A percentile compares a stretch with the other conserved stretches of the same genome.
phyloP scores from a whole-genome alignment of 768 basidiomycete species.

The Kwoniella bestiolae region DNA sequence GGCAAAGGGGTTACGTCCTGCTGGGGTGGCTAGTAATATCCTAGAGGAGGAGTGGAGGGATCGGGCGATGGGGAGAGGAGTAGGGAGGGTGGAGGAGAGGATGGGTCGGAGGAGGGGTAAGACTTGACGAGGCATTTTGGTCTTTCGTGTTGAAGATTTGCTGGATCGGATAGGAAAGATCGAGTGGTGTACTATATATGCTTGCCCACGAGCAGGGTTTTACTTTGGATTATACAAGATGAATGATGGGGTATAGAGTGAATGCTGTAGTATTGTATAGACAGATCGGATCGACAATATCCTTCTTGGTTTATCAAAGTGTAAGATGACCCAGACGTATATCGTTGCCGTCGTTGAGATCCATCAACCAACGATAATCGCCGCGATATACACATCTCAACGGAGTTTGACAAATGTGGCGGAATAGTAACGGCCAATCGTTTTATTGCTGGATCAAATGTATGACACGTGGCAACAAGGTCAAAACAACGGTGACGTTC shows the following conservation, averaged over 20 bases:
- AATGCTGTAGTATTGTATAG: neutral
- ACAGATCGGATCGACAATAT: neutral
- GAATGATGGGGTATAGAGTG: neutral
- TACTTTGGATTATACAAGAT: neutral
- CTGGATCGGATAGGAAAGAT: neutral
- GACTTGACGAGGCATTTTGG: constrained; percentile 19
- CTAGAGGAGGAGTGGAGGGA: constrained; percentile 33
- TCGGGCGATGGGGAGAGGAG: constrained; percentile 15
- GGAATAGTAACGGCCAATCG: constrained; percentile 8
- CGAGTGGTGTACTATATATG: neutral
- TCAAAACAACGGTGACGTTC: neutral
- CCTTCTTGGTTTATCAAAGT: neutral
- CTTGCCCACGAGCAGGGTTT: neutral
- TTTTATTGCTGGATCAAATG: constrained; percentile 3
- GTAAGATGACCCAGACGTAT: neutral
- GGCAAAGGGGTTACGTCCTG: constrained; percentile 22
- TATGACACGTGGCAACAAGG: neutral
- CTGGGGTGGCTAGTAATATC: constrained; percentile 37
- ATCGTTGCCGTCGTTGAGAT: neutral
- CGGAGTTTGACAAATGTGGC: constrained; percentile 26
- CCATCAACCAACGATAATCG: constrained; percentile 2
- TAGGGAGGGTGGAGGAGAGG: constrained; percentile 1
- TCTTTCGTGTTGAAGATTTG: neutral
- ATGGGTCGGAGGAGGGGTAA: constrained; percentile 15
- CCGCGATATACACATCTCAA: constrained; percentile 15